Evolutionary conservation across 495 filamentous ascomycete genomes (phyloP), one percentile per base, ranked within the genome.

Genomic region (Pseudotulostoma volvatum): DNA sequence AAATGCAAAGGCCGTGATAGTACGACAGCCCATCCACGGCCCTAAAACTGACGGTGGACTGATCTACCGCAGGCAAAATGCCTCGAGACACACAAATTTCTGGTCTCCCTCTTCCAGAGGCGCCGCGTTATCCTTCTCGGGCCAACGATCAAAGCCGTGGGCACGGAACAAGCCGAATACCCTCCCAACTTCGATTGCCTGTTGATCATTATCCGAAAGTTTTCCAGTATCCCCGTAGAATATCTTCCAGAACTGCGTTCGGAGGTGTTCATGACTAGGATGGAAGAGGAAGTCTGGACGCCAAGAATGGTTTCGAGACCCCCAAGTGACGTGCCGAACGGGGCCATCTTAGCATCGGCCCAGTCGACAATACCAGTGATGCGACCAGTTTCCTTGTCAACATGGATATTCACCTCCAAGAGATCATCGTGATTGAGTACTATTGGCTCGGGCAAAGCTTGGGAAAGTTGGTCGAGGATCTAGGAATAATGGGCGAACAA

Each of bases 361-460:
- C 57, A 67, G 51, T 70, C 64, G 23, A 70, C 41, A 39, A 64
- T 51, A 18, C 61, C 63, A 16, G 51, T 67, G 37, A 67, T 61
- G 37, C 51, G 33, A 17, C 62, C 60, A 3, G 48, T 60, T 43
- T 48, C 31, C 3, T 54, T 48, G 32, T 66, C 53, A 18, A 63
- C 40, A 4, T 68, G 43, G 15, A 68, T 53, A 51, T 67, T 70
- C 36, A 64, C 61, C 33, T 53, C 46, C 37, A 52, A 60, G 23
- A 73, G 50, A 44, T 71, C 66, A 8, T 46, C 53, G 42, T 71
- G 63, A 9, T 52, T 66, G 28, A 71, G 61, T 39, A 66, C 52
- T 13, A 63, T 56, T 3, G 48, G 51, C 14, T n/a, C 16, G 11
- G 45, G 45, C 3, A 48, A 38, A 23, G 16, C 31, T 25, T 31